Base-by-base conservation (phyloP, 2,329 filamentous ascomycete species). In the Rhynchosporium graminicola region DNA sequence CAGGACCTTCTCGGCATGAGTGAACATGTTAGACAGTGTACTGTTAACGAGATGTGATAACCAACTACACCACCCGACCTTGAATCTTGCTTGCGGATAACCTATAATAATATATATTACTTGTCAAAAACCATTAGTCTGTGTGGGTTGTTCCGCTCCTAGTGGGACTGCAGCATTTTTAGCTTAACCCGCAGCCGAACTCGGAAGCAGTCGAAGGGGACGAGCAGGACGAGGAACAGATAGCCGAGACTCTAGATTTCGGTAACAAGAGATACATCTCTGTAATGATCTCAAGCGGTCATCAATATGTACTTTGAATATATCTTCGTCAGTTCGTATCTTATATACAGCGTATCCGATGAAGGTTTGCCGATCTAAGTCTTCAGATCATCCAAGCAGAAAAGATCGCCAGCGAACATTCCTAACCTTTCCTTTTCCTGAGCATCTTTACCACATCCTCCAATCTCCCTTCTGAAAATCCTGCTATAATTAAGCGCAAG, bases 381-480 rank as follows among this genome's bases (percentile, higher is more conserved):
- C 51, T 59, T 64, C 42, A 57, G 50, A 60, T 71, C 64, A 50
- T 68, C 47, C n/a, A 68, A 63, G 59, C 72, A 74, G 59, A 74
- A 74, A 28, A 74, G 60, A 64, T 74, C 71, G 0, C 45, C 58
- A 38, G 68, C 65, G 26, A 47, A 57, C 45, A 67, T 51, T 5
- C 61, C 56, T 15, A 60, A 28, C 50, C 46, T 61, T 12, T 51
- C 28, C 57, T 74, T 70, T 42, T 60, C 61, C 13, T 45, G 59
- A 9, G 56, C 51, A 9, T 60, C 52, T 20, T 46, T 57, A 15
- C 45, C 57, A 63, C 92, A 96, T 0, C 83, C 84, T n/a, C 92
- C 92, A 13, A 91, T 81, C 3, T 83, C 77, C 57, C 76, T 75
- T 48, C 86, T 83, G 71, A 95, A 94, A 13, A 78, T 70, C 0